Base-by-base conservation (phyloP, 257 asterid species). In the Solanum chmielewskii region DNA sequence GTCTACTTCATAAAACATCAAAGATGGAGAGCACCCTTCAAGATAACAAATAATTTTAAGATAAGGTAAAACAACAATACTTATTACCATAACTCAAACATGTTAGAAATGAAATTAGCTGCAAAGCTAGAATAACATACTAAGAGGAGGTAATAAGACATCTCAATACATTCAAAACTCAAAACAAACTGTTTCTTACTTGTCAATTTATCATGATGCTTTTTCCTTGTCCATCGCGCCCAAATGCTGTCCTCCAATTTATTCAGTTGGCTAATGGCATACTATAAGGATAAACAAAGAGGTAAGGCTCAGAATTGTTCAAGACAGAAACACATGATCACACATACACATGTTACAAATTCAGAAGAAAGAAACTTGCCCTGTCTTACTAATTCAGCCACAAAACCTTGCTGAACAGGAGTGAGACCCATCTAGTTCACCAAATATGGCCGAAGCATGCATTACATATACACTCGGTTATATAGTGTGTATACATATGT, bases 191-290 rank as follows among this genome's bases (percentile, higher is more conserved):
- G 39, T 16, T 49, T 88, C 95, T 83, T 89, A 94, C 98, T 90
- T 89, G 68, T 87, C 13, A 92, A 86, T 84, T 89, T 93, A 84
- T 88, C 91, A 29, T 85, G 93, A 83, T 86, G 92, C 89, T 82
- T 92, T 86, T 73, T 92, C 91, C 86, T 93, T 3, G 91, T 89
- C 99, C 98, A 97, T 42, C 93, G 94, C 90, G 92, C 96, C 94
- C 94, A 94, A 90, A 97, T 97, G 97, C 94, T 94, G 88, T 95
- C 99, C 93, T 97, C 99, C 95, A 97, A 87, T 89, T 91, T 97
- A 86, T 90, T 93, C 90, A 97, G 92, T 87, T 97, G 99, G 93
- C 96, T 94, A 59, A 97, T 92, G 29, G 96, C 99, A 90, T 95
- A 95, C 99, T 97, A 90, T 69, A 81, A 82, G 59, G 86, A 78